A percentile compares a stretch with the other conserved stretches of the same genome.
These are phyloP conservation scores for Boletus sp. DNA, from an alignment of 1,284 basidiomycete genomes.

Conservation along the genomic window DNA sequence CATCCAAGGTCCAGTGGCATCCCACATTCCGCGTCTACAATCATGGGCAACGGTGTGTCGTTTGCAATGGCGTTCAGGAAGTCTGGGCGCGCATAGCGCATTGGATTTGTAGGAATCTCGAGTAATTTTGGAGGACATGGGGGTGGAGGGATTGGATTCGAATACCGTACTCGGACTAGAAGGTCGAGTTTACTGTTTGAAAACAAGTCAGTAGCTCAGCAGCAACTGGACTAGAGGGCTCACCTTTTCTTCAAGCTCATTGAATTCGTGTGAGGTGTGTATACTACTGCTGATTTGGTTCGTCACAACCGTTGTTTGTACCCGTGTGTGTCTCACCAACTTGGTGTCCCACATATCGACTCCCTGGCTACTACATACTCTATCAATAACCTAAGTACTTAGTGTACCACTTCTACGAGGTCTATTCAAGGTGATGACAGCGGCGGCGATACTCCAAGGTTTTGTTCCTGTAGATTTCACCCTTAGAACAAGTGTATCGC, in stretches of 20 bases:
- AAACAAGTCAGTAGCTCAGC: neutral
- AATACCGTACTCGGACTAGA: conserved; percentile 86
- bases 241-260: conserved; percentile 36
- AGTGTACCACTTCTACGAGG: too few relatives aligned
- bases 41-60: conserved; percentile 83
- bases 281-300: conserved; percentile 9
- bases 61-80: conserved; percentile 79
- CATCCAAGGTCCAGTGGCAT: conserved; percentile 88
- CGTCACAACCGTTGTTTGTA: conserved; percentile 17
- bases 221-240: neutral
- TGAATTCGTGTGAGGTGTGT: neutral
- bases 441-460: too few relatives aligned
- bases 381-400: too few relatives aligned
- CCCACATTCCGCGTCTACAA: conserved; percentile 90
- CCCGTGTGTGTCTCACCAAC: neutral
- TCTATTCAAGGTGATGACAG: too few relatives aligned
- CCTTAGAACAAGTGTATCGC: too few relatives aligned
- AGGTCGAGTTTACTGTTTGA: conserved; percentile 72
- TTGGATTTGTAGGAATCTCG: conserved; percentile 80
- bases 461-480: too few relatives aligned
- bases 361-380: too few relatives aligned
- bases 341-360: too few relatives aligned
- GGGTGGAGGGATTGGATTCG: conserved; percentile 88
- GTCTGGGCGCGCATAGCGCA: conserved; percentile 80
- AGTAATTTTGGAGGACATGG: conserved; percentile 93